Conservation (phyloP, 2,329 filamentous ascomycete species). For the Colletotrichum echinochloae region DNA sequence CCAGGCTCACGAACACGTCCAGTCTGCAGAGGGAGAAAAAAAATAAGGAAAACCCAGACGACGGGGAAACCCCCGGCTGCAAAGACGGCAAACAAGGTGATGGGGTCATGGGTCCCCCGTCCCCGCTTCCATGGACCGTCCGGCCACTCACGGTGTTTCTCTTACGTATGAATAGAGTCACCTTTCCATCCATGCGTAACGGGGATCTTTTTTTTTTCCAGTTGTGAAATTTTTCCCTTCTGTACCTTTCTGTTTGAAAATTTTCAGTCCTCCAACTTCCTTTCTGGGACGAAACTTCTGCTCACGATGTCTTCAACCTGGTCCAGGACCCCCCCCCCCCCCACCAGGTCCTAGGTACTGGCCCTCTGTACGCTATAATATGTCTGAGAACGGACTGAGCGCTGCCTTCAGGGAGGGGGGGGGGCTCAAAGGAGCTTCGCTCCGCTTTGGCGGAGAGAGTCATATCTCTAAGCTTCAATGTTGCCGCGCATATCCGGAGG, state of each 20-base stretch:
- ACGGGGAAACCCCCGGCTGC: conserved; percentile 4
- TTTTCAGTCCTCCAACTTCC: background rate
- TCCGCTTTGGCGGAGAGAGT: conserved; percentile 10
- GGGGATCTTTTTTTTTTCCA: background rate
- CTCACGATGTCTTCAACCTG: background rate
- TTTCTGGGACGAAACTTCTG: background rate
- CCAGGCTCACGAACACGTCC: background rate
- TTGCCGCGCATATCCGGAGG: background rate
- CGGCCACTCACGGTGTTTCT: conserved; percentile 29
- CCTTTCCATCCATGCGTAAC: conserved; percentile 11
- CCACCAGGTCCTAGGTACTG: no score
- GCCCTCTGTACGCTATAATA: background rate
- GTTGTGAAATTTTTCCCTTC: background rate
- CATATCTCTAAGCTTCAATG: background rate
- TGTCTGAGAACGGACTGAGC: background rate
- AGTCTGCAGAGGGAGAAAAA: background rate
- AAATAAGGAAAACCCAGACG: background rate
- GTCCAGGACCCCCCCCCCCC: background rate
- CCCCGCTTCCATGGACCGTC: conserved; percentile 34
- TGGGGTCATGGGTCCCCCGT: conserved; percentile 1
- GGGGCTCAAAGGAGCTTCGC: background rate
- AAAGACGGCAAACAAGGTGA: conserved; percentile 27
- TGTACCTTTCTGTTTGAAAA: background rate
- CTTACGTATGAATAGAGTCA: conserved; percentile 32
- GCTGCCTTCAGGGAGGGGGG: background rate